Base-by-base conservation (phyloP, 495 filamentous ascomycete genomes). In the Hypoxylon fragiforme region DNA sequence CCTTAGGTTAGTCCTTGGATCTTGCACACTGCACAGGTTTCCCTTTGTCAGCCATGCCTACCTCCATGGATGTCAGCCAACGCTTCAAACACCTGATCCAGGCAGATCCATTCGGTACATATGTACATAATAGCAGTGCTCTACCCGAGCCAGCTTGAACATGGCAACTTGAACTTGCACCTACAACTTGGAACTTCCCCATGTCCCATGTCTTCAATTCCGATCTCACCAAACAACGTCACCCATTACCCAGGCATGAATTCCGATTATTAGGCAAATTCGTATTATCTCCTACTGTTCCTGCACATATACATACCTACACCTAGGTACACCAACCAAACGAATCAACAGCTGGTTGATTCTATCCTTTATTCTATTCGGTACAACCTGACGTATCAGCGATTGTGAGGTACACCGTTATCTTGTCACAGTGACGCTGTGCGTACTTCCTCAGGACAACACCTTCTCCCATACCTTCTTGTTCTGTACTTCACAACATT, bases 151-250 rank as follows among this genome's bases (percentile, higher is more conserved):
- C n/a, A n/a, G n/a, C n/a, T n/a, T n/a, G 20, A 30, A 19, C 16
- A 40, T 61, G 51, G 37, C 54, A 62, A 57, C 53, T 62, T 53
- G 38, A n/a, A n/a, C n/a, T n/a, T n/a, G n/a, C n/a, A n/a, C n/a
- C n/a, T n/a, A n/a, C 26, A 42, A 49, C 28, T 24, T 54, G 18
- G 47, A 52, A 48, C 48, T 62, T 41, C 32, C n/a, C n/a, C n/a
- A n/a, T n/a, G n/a, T n/a, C n/a, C n/a, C 22, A 38, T 14, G 18
- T 24, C 40, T 44, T 45, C 53, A 62, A 60, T 60, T 50, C 36
- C 37, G n/a, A 16, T 42, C 50, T 56, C 41, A 30, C 50, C 20
- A 3, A 44, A 42, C 14, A 46, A 30, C 3, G n/a, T n/a, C n/a
- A n/a, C n/a, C n/a, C n/a, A n/a, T n/a, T n/a, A n/a, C n/a, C n/a